Evolutionary conservation across 176 grass and related monocot species (phyloP).

Genomic region (Elaeis guineensis): DNA sequence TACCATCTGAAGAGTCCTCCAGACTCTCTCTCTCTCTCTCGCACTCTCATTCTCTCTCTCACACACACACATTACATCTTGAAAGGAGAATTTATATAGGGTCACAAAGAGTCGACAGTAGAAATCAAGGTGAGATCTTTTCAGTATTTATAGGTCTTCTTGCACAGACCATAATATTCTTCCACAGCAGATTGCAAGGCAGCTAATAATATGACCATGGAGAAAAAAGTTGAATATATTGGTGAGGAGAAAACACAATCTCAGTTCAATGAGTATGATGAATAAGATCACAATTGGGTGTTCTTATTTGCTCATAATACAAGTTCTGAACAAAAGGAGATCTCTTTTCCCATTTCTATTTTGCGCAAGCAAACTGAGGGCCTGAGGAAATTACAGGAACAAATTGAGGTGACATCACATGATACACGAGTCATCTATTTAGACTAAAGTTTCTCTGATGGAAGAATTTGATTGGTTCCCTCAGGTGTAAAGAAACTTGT

Average conservation of each 20-base stretch:
- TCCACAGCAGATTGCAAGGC: not conserved
- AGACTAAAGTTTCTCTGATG: too few relatives aligned
- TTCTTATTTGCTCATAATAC: not conserved
- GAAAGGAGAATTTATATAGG: slow-evolving; percentile 23
- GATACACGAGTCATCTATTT: too few relatives aligned
- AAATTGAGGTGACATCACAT: slow-evolving; percentile 50
- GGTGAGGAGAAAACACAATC: slow-evolving; percentile 13
- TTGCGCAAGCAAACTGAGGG: slow-evolving; percentile 53
- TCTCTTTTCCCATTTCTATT: slow-evolving; percentile 22
- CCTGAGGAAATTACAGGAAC: slow-evolving; percentile 47
- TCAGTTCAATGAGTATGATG: slow-evolving; percentile 2
- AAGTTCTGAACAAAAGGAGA: not conserved
- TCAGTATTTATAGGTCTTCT: not conserved
- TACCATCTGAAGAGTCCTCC: slow-evolving; percentile 65
- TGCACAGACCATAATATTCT: too few relatives aligned
- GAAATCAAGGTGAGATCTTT: slow-evolving; percentile 11
- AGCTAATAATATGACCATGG: not conserved
- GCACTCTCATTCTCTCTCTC: too few relatives aligned
- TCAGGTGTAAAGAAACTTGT: slow-evolving; percentile 74
- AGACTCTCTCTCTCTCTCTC: slow-evolving; percentile 33
- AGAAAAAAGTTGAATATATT: not conserved
- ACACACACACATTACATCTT: too few relatives aligned
- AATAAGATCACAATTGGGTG: not conserved
- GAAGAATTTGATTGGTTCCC: not conserved
- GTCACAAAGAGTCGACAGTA: slow-evolving; percentile 27